These are phyloP conservation scores for Zizania palustris DNA, from an alignment of 202 grass and related monocot genomes.

Conservation along the genomic window DNA sequence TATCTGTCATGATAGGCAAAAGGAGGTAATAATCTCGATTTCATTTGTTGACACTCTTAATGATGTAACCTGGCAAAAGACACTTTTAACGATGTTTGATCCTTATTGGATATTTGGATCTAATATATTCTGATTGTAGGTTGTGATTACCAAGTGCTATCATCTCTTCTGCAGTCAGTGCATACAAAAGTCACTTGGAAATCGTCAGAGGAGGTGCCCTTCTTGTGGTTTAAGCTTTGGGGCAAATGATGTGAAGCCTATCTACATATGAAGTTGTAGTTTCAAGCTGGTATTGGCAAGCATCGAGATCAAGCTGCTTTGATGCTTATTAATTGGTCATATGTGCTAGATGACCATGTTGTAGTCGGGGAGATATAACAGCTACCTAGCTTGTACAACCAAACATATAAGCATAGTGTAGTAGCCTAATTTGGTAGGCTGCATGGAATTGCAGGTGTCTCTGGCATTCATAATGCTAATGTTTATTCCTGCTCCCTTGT, in stretches of 20 bases:
- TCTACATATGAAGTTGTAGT: constrained; percentile 69
- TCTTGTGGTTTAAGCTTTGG: constrained; percentile 66
- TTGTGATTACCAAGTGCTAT: constrained; percentile 92
- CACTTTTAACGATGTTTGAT: background rate
- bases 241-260: constrained; percentile 83
- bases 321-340: constrained; percentile 28
- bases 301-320: constrained; percentile 28
- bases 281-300: constrained; percentile 19
- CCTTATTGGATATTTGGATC: background rate
- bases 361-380: constrained; percentile 39
- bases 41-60: background rate
- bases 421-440: constrained; percentile 45
- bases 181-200: constrained; percentile 67
- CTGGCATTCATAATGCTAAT: constrained; percentile 38
- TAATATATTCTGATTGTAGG: constrained; percentile 51
- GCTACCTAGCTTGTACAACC: constrained; percentile 37
- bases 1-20: constrained; percentile 77
- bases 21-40: constrained; percentile 63
- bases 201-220: constrained; percentile 73
- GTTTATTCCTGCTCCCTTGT: constrained; percentile 34
- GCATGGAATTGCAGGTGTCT: constrained; percentile 37
- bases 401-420: constrained; percentile 29
- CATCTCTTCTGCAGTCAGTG: constrained; percentile 92
- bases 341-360: constrained; percentile 27
- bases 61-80: background rate